Percentiles rank a stretch among this genome's conserved stretches.
These are phyloP conservation scores for Anisogramma anomala DNA, from an alignment of 2,329 filamentous ascomycete genomes.

Conservation along the genomic window DNA sequence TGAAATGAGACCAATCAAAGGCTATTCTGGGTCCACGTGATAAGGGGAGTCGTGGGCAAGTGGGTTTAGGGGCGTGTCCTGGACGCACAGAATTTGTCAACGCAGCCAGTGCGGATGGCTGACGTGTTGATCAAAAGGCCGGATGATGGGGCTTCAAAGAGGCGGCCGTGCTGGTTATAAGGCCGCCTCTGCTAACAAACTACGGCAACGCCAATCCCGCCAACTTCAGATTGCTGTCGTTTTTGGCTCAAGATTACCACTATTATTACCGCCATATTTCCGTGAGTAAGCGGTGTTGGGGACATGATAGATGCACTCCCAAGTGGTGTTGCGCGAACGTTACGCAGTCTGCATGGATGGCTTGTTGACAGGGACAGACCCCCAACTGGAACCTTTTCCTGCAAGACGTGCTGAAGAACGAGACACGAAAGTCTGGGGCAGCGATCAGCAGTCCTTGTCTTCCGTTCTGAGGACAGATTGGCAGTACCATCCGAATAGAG, in stretches of 20 bases:
- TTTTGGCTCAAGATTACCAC: no score
- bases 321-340: not conserved
- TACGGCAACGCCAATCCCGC: no score
- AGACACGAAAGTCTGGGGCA: not conserved
- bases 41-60: constrained; percentile 9
- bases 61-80: no score
- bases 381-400: no score
- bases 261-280: no score
- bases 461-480: not conserved
- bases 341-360: not conserved
- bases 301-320: not conserved
- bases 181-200: no score
- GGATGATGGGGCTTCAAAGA: no score
- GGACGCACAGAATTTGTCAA: not conserved
- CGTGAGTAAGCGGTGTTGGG: not conserved
- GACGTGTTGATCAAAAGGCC: no score
- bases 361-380: not conserved
- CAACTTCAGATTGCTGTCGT: no score
- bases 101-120: no score
- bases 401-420: not conserved
- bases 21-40: constrained; percentile 8
- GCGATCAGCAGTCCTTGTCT: not conserved
- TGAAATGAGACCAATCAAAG: constrained; percentile 10
- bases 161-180: no score
- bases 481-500: not conserved